Evolutionary conservation across 257 asterid species (phyloP), one percentile per base, ranked within the genome.

Genomic region (Solanum medicagineum): DNA sequence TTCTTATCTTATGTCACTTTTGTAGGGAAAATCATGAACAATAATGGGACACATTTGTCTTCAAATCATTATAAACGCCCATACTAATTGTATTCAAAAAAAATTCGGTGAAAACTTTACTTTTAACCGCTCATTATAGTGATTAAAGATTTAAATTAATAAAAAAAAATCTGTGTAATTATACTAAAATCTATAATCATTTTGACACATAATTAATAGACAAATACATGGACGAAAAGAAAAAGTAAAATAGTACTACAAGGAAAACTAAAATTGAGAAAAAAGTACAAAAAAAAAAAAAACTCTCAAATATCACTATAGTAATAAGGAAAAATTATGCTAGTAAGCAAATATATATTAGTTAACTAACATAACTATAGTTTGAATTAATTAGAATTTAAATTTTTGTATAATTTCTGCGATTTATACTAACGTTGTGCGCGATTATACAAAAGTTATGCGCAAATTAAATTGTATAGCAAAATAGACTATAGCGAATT

Each of bases 1-100:
- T 49, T 75, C 57, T 49, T 53, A 79, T 79, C 11, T 53, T 26
- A 9, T 44, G 20, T 59, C 54, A n/a, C 73, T 87, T 87, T 83
- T 90, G 91, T 87, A 87, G 89, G 90, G 85, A 83, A 87, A 60
- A 86, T 86, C 69, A 82, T 88, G 87, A 87, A 84, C 88, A 65
- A 85, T 85, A 84, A 90, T 86, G 87, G 89, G 66, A 83, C 87
- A 90, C 91, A 88, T 89, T 87, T 91, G 87, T 74, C 62, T 66
- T 59, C 44, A 86, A 86, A 89, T 88, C 87, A 88, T 91, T 87
- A 85, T 49, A 79, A 29, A 51, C 13, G 16, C 63, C 40, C 16
- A 5, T 29, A 26, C 47, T 75, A 75, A 75, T 75, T 75, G 71
- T 84, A 80, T 83, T 26, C 49, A 36, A 53, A 66, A 32, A 81